Conservation (phyloP, 2,329 filamentous ascomycete genomes). For the Ceratocystis lukuohia region DNA sequence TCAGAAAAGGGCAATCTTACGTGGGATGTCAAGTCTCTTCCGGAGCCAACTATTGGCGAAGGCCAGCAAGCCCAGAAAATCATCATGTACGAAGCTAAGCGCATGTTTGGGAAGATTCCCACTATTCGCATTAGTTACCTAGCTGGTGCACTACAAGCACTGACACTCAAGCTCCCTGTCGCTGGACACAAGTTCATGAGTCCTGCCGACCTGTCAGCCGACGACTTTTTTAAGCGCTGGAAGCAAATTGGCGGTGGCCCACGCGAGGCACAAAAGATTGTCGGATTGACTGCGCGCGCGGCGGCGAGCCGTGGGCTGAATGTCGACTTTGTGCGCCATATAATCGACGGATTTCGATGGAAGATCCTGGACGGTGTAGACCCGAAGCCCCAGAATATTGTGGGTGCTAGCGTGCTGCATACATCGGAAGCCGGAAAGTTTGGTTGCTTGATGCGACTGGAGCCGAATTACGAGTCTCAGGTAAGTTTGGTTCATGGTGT, state of each 20-base stretch:
- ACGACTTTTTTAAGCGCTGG: conserved; percentile 99
- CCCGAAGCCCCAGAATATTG: conserved; percentile 84
- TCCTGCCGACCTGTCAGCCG: conserved; percentile 65
- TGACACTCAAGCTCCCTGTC: conserved; percentile 82
- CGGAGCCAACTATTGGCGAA: conserved; percentile 64
- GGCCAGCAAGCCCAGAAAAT: conserved; percentile 80
- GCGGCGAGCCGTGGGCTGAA: conserved; percentile 46
- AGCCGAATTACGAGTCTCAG: conserved; percentile 85
- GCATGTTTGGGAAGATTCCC: conserved; percentile 67
- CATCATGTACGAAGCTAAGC: conserved; percentile 81
- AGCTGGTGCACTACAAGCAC: conserved; percentile 79
- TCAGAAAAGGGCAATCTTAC: conserved; percentile 54
- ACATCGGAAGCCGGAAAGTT: conserved; percentile 77
- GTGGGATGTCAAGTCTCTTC: conserved; percentile 76
- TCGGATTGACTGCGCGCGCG: conserved; percentile 44
- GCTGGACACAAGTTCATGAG: conserved; percentile 96
- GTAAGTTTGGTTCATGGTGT: conserved; percentile 41
- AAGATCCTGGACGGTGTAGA: conserved; percentile 75
- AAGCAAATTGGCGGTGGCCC: conserved; percentile 89
- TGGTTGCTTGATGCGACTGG: conserved; percentile 81
- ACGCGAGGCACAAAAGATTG: conserved; percentile 78
- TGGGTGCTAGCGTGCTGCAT: conserved; percentile 77
- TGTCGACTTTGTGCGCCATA: conserved; percentile 54
- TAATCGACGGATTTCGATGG: conserved; percentile 80
- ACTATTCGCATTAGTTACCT: conserved; percentile 92